Evolutionary conservation across 441 rosid genomes (phyloP).

Genomic region (Pelargonium cotyledonis): DNA sequence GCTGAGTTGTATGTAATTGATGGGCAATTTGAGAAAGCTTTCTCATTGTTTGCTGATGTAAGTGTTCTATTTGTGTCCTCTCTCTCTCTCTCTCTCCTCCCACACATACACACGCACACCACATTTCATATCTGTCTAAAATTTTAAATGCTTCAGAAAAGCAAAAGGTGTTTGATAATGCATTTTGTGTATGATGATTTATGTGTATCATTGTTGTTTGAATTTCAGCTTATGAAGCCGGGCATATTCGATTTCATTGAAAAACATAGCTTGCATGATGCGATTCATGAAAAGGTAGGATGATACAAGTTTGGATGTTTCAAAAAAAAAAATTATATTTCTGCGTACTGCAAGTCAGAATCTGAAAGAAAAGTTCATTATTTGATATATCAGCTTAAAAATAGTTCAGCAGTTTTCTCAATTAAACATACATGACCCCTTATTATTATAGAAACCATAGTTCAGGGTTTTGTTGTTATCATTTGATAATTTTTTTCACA

Average conservation of each 20-base stretch:
- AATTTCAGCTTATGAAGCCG: constrained; percentile 90
- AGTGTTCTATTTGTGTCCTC: constrained; percentile 31
- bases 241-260: constrained; percentile 81
- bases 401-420: background rate
- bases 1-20: constrained; percentile 85
- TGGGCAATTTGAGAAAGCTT: constrained; percentile 89
- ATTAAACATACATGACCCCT: background rate
- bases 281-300: constrained; percentile 85
- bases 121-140: background rate
- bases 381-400: background rate
- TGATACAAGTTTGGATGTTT: constrained; percentile 6
- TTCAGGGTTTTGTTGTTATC: background rate
- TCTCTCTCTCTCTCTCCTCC: background rate
- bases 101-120: background rate
- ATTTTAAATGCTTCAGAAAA: background rate
- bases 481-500: background rate
- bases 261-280: constrained; percentile 76
- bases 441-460: background rate
- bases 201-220: constrained; percentile 12
- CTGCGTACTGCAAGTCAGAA: background rate
- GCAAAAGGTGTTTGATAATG: background rate
- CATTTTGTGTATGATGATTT: constrained; percentile 13
- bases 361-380: background rate
- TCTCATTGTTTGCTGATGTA: constrained; percentile 94
- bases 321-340: background rate